Evolutionary conservation across 306 rosid genomes (phyloP).

Genomic region (Abrus pulchellus): DNA sequence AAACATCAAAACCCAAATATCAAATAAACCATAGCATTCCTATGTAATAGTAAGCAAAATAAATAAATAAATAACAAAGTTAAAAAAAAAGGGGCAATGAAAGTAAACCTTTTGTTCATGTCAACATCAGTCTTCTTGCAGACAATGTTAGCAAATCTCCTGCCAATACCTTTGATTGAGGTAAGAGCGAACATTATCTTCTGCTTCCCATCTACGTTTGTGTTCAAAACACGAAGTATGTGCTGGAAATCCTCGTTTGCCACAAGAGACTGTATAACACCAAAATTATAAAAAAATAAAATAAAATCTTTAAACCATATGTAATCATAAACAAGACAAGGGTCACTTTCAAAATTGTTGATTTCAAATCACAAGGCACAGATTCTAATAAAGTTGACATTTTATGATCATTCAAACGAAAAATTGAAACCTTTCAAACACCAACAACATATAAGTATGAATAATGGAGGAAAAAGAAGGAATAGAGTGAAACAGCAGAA

Average conservation of each 20-base stretch:
- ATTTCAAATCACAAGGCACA: slow-evolving; percentile 14
- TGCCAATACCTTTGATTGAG: slow-evolving; percentile 62
- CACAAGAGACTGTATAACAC: slow-evolving; percentile 49
- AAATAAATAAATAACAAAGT: neutral
- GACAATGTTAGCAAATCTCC: slow-evolving; percentile 54
- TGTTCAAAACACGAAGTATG: slow-evolving; percentile 61
- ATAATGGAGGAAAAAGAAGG: neutral
- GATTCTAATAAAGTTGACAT: neutral
- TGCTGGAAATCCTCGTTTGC: slow-evolving; percentile 64
- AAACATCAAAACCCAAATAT: neutral
- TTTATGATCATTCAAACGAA: slow-evolving; percentile 18
- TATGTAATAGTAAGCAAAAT: neutral
- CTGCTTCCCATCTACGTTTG: slow-evolving; percentile 62
- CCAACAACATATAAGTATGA: neutral
- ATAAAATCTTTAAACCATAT: neutral
- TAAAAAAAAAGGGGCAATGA: neutral
- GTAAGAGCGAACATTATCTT: slow-evolving; percentile 59
- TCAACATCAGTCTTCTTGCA: slow-evolving; percentile 64
- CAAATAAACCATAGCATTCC: neutral
- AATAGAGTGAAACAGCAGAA: neutral
- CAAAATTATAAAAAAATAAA: neutral
- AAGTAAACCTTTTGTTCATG: slow-evolving; percentile 59
- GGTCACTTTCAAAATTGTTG: neutral
- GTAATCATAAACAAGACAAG: neutral
- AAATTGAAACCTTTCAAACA: neutral